Conservation (phyloP, 352 stramenopile genomes). For the Pythium myriotylum region DNA sequence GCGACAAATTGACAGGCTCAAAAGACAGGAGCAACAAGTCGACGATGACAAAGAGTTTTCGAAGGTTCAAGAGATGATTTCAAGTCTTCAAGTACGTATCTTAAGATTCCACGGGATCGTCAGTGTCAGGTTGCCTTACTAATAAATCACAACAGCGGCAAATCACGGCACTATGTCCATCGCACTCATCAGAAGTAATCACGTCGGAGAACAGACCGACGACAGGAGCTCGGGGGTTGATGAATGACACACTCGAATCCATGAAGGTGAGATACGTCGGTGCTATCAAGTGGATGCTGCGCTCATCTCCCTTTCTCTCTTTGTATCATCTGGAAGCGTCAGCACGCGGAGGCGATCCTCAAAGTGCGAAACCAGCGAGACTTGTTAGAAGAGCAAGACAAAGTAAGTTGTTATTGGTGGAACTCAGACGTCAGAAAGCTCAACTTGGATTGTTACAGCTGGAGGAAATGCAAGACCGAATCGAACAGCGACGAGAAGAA, state of each 20-base stretch:
- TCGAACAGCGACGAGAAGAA: slow-evolving; percentile 33
- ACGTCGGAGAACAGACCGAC: too few relatives aligned
- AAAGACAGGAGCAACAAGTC: slow-evolving; percentile 4
- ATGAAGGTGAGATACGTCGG: slow-evolving; percentile 14
- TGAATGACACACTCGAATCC: too few relatives aligned
- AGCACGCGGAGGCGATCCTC: slow-evolving; percentile 37
- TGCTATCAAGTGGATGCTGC: too few relatives aligned
- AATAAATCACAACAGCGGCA: slow-evolving; percentile 25
- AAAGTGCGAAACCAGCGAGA: slow-evolving; percentile 40
- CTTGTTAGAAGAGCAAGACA: slow-evolving; percentile 45
- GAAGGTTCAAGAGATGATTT: slow-evolving; percentile 41
- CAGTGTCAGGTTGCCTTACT: not conserved
- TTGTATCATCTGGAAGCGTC: slow-evolving; percentile 9
- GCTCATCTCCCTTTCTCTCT: not conserved
- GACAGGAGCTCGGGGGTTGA: too few relatives aligned
- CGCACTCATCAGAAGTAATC: too few relatives aligned
- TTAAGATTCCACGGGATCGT: not conserved
- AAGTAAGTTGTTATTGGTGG: slow-evolving; percentile 19
- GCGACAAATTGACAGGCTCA: slow-evolving; percentile 7
- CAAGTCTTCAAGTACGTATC: slow-evolving; percentile 17
- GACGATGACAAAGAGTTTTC: slow-evolving; percentile 37
- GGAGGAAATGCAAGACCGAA: slow-evolving; percentile 32
- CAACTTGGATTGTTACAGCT: too few relatives aligned
- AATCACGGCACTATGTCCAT: slow-evolving; percentile 10
- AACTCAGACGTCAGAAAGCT: too few relatives aligned